These are phyloP conservation scores for Nitzschia inconspicua DNA, from an alignment of 108 stramenopile species.

Conservation along the genomic window DNA sequence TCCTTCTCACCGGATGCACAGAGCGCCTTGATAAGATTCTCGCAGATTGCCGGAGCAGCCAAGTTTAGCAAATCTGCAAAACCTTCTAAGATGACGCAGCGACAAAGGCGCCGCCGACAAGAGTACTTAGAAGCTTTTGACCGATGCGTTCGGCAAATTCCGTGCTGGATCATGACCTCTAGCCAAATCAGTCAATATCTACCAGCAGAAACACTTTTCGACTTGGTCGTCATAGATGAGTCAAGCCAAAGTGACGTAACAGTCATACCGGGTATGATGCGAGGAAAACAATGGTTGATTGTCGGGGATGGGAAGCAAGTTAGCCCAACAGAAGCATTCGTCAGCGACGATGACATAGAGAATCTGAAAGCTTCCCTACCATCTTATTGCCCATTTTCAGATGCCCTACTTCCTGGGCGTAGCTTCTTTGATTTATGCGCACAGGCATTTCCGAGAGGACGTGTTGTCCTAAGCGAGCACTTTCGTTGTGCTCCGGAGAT, in stretches of 20 bases:
- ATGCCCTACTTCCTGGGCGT: constrained; percentile 45
- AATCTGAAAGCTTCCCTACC: constrained; percentile 40
- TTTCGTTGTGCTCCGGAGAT: constrained; percentile 65
- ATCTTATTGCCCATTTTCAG: constrained; percentile 34
- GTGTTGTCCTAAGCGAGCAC: constrained; percentile 60
- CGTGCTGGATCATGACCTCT: constrained; percentile 64
- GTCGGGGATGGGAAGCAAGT: constrained; percentile 72
- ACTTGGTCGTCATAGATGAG: constrained; percentile 63
- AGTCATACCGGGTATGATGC: constrained; percentile 54
- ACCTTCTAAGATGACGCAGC: constrained; percentile 44
- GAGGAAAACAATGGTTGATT: constrained; percentile 71
- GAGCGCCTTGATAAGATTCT: constrained; percentile 49
- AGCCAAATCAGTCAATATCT: constrained; percentile 62
- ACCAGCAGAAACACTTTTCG: constrained; percentile 54
- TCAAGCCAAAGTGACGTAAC: constrained; percentile 60
- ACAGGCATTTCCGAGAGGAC: constrained; percentile 50
- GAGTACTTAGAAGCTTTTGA: constrained; percentile 63
- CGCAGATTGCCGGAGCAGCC: constrained; percentile 55
- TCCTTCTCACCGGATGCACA: constrained; percentile 56
- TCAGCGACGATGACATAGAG: constrained; percentile 55
- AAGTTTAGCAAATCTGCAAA: constrained; percentile 48
- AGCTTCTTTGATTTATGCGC: constrained; percentile 65
- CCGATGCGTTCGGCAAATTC: constrained; percentile 54
- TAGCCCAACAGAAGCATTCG: constrained; percentile 55
- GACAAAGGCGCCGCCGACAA: constrained; percentile 51